Percentiles rank a stretch among this genome's conserved stretches.
phyloP scores from a whole-genome alignment of 441 rosid genomes.

The Arabidopsis hybrid region DNA sequence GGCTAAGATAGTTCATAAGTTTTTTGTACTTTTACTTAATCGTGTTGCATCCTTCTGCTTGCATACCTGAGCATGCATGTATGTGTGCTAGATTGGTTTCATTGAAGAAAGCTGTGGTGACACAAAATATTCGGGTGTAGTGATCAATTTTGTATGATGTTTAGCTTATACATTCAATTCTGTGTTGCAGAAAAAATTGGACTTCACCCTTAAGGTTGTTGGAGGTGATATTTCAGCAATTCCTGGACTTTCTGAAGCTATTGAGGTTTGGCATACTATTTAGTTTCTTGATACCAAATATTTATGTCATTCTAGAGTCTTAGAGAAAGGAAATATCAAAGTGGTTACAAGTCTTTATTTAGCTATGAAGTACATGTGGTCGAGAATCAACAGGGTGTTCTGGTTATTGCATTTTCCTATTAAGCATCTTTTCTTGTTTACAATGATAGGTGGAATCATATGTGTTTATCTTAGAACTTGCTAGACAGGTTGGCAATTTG shows the following conservation, averaged over 20 bases:
- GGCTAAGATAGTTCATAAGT: slow-evolving; percentile 3
- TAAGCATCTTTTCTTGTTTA: not conserved
- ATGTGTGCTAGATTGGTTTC: slow-evolving; percentile 22
- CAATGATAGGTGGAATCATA: not conserved
- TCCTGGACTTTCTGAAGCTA: slow-evolving; percentile 89
- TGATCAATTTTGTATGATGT: slow-evolving; percentile 9
- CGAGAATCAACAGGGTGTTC: too few relatives aligned
- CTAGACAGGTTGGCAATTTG: not conserved
- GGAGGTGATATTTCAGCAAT: slow-evolving; percentile 91
- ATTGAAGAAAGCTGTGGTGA: slow-evolving; percentile 8
- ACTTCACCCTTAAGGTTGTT: slow-evolving; percentile 81
- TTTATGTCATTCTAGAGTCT: slow-evolving; percentile 1
- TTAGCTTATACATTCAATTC: slow-evolving; percentile 27
- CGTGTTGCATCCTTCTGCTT: slow-evolving; percentile 28
- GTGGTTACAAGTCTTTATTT: slow-evolving; percentile 1
- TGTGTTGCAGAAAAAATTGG: slow-evolving; percentile 82
- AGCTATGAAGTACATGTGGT: too few relatives aligned
- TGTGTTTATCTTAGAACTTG: not conserved
- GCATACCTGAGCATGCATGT: not conserved
- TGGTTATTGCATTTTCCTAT: not conserved
- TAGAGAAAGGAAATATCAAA: slow-evolving; percentile 7
- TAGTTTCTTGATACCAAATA: slow-evolving; percentile 4
- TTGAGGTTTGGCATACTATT: slow-evolving; percentile 65
- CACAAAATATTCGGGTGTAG: not conserved
- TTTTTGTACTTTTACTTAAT: slow-evolving; percentile 2